Conservation (phyloP, 2,329 filamentous ascomycete genomes). For the Fragosphaeria purpurea region DNA sequence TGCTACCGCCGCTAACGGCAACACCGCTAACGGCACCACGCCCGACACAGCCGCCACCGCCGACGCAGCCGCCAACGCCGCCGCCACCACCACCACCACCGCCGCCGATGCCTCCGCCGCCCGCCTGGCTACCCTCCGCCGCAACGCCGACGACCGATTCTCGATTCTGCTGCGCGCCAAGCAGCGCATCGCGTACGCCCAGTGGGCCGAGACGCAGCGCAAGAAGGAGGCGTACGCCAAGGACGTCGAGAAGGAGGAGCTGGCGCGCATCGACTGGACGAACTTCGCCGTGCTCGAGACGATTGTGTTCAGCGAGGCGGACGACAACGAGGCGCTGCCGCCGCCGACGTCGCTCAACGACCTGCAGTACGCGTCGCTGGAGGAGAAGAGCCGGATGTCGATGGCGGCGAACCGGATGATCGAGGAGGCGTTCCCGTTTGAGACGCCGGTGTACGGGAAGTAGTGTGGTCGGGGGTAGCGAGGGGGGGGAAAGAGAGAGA, state of each 20-base stretch:
- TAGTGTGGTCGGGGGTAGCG: too few relatives aligned
- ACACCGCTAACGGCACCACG: not conserved
- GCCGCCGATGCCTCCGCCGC: constrained; percentile 40
- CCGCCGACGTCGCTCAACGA: constrained; percentile 84
- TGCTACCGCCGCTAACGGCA: too few relatives aligned
- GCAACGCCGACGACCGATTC: constrained; percentile 70
- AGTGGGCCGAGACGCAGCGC: constrained; percentile 75
- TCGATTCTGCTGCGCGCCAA: constrained; percentile 71
- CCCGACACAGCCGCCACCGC: constrained; percentile 74
- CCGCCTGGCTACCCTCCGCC: constrained; percentile 61
- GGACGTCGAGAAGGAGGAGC: constrained; percentile 64
- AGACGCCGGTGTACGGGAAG: not conserved
- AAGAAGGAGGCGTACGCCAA: constrained; percentile 81
- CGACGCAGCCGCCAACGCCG: constrained; percentile 55
- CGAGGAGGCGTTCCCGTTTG: constrained; percentile 81
- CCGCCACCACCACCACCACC: too few relatives aligned
- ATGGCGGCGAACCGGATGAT: constrained; percentile 74
- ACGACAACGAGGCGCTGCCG: constrained; percentile 77
- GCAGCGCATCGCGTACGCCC: constrained; percentile 78
- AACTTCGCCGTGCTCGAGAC: constrained; percentile 96
- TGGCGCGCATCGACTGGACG: constrained; percentile 93
- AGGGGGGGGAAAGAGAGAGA: too few relatives aligned
- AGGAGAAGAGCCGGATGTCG: constrained; percentile 87
- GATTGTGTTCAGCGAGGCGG: constrained; percentile 79
- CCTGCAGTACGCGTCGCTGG: constrained; percentile 84